A percentile compares a stretch with the other conserved stretches of the same genome.
phyloP scores from a whole-genome alignment of 1,284 basidiomycete species.

The Ustilago bromivora region DNA sequence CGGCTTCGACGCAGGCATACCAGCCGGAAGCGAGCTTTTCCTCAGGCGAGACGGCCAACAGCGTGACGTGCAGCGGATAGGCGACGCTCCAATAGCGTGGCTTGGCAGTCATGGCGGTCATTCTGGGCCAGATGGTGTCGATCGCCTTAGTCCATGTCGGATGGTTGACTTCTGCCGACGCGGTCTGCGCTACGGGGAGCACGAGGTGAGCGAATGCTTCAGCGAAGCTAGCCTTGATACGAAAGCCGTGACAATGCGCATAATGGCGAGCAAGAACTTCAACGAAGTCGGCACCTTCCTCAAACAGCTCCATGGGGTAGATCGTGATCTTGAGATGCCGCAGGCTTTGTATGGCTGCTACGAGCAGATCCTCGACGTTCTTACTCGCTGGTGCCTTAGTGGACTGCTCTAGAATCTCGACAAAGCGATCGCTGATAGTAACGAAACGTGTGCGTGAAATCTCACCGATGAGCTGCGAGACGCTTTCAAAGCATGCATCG shows the following conservation, averaged over 20 bases:
- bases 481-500: conserved; percentile 58
- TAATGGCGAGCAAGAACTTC: conserved; percentile 85
- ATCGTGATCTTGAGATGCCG: conserved; percentile 71
- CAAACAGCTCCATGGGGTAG: conserved; percentile 92
- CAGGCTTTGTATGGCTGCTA: conserved; percentile 62
- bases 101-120: conserved; percentile 86
- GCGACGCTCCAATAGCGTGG: conserved; percentile 90
- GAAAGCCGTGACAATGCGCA: conserved; percentile 83
- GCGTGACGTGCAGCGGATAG: conserved; percentile 85
- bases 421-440: conserved; percentile 63
- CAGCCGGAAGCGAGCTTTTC: conserved; percentile 87
- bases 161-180: conserved; percentile 95
- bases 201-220: conserved; percentile 83
- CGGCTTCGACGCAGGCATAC: conserved; percentile 73
- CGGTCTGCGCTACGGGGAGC: conserved; percentile 89
- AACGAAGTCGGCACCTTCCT: conserved; percentile 92
- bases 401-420: conserved; percentile 61
- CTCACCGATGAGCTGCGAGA: conserved; percentile 62
- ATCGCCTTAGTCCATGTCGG: conserved; percentile 93
- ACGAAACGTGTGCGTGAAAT: conserved; percentile 60
- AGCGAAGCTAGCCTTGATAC: conserved; percentile 86
- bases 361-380: conserved; percentile 59
- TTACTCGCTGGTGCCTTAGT: conserved; percentile 54
- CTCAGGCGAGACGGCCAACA: conserved; percentile 87
- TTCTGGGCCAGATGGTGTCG: conserved; percentile 84